These are phyloP conservation scores for Daldinia concentrica DNA, from an alignment of 495 filamentous ascomycete genomes.

Conservation along the genomic window DNA sequence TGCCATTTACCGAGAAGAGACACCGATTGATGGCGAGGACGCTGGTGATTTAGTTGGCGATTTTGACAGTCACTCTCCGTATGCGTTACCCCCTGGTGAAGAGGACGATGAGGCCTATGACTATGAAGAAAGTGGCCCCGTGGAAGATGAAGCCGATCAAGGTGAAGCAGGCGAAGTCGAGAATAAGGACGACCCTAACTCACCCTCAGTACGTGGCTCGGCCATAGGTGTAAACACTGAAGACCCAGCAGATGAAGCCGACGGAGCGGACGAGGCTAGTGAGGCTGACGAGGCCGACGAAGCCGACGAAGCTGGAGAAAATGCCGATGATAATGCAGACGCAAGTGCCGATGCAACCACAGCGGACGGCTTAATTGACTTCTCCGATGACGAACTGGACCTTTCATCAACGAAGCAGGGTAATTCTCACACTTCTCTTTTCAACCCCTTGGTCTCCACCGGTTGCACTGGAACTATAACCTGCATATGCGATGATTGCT, in stretches of 20 bases:
- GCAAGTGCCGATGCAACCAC: constrained; percentile 10
- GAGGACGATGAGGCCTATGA: constrained; percentile 8
- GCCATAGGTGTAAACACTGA: constrained; percentile 4
- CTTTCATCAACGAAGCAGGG: constrained; percentile 39
- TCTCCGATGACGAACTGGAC: constrained; percentile 47
- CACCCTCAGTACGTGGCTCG: constrained; percentile 17
- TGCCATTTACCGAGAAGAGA: constrained; percentile 42
- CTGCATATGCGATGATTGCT: constrained; percentile 42
- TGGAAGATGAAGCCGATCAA: constrained; percentile 2
- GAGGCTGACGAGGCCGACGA: constrained; percentile 32
- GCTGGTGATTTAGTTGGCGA: constrained; percentile 8
- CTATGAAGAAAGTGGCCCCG: constrained; percentile 10
- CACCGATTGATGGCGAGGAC: constrained; percentile 28
- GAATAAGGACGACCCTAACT: constrained; percentile 30
- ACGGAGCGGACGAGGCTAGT: background rate
- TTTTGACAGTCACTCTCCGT: constrained; percentile 15
- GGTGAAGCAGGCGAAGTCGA: constrained; percentile 36
- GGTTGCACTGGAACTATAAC: constrained; percentile 2
- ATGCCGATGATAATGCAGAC: constrained; percentile 42
- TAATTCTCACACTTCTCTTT: constrained; percentile 31
- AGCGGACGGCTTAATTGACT: constrained; percentile 43
- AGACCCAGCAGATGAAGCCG: background rate
- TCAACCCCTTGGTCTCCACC: background rate
- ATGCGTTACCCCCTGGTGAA: constrained; percentile 22
- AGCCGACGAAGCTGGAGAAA: constrained; percentile 27